A percentile compares a stretch with the other conserved stretches of the same genome.
Evolutionary conservation across 2,329 filamentous ascomycete species (phyloP).

Genomic region (Ceratocystis cacaofunesta): DNA sequence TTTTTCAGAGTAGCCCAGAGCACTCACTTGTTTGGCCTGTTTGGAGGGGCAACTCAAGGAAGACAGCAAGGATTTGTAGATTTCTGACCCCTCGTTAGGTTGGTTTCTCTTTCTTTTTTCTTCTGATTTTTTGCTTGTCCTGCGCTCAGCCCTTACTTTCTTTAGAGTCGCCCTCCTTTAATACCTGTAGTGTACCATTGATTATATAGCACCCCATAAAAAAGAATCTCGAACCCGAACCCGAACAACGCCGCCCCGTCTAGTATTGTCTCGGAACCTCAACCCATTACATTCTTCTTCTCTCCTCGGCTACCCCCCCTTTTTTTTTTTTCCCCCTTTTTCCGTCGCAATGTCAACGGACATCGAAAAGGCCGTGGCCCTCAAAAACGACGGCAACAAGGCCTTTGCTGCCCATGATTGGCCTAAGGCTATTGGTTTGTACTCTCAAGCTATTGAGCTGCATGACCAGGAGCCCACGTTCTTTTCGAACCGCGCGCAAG

Average conservation of each 20-base stretch:
- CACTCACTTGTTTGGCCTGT: no score
- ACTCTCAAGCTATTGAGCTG: constrained; percentile 73
- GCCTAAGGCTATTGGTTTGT: constrained; percentile 64
- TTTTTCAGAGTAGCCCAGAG: no score
- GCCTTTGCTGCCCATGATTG: constrained; percentile 83
- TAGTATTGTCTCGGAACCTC: neutral
- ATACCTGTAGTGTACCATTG: neutral
- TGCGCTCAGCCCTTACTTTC: neutral
- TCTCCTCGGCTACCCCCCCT: neutral
- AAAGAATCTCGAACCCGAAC: constrained; percentile 2
- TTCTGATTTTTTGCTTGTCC: neutral
- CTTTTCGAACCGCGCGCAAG: constrained; percentile 90
- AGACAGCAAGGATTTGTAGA: constrained; percentile 1
- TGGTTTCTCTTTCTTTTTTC: neutral
- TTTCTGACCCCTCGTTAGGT: neutral
- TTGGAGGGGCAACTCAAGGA: neutral
- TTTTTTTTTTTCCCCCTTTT: neutral
- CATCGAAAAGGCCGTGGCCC: constrained; percentile 56
- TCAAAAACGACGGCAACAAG: constrained; percentile 91
- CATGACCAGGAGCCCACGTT: constrained; percentile 76
- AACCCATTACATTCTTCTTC: neutral
- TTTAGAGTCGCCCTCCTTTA: neutral
- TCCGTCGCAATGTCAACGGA: constrained; percentile 27
- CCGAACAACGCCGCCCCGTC: neutral
- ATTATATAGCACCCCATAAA: neutral